Conservation (phyloP, 768 basidiomycete species). For the Suillus bovinus region DNA sequence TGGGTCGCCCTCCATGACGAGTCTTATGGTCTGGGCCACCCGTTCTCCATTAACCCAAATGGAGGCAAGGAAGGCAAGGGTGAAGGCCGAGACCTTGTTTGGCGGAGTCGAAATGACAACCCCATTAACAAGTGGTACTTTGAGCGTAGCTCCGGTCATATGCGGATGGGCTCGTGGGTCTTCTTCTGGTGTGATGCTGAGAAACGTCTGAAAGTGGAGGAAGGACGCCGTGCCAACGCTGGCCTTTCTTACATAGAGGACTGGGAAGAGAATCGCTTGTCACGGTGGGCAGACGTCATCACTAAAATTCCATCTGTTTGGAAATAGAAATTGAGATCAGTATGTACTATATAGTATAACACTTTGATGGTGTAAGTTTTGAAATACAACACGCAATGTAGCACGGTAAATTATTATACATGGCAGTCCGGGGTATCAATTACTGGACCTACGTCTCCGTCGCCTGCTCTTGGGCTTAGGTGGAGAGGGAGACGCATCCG, state of each 20-base stretch:
- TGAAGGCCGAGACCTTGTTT: conserved; percentile 91
- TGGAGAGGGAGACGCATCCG: conserved; percentile 25
- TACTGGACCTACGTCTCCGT: conserved; percentile 30
- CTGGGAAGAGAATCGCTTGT: conserved; percentile 74
- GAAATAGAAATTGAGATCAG: conserved; percentile 40
- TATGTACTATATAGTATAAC: conserved; percentile 14
- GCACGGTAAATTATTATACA: conserved; percentile 3
- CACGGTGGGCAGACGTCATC: conserved; percentile 67
- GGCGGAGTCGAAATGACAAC: conserved; percentile 91
- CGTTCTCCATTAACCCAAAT: conserved; percentile 93
- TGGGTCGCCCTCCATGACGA: conserved; percentile 99
- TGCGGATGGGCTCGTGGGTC: conserved; percentile 84
- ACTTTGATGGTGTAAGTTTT: conserved; percentile 8
- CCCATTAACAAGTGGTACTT: conserved; percentile 99
- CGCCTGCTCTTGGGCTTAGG: conserved; percentile 31
- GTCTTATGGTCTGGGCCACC: conserved; percentile 93
- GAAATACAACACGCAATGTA: conserved; percentile 13
- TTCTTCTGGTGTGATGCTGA: conserved; percentile 99
- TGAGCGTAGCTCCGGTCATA: conserved; percentile 90
- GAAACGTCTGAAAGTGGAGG: conserved; percentile 72
- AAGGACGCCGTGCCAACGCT: conserved; percentile 60
- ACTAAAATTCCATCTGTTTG: conserved; percentile 78
- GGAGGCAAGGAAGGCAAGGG: conserved; percentile 90
- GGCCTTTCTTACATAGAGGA: conserved; percentile 72
- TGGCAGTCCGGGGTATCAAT: conserved; percentile 9